A percentile compares a stretch with the other conserved stretches of the same genome.
These are phyloP conservation scores for Piloderma croceum DNA, from an alignment of 768 basidiomycete genomes.

Conservation along the genomic window DNA sequence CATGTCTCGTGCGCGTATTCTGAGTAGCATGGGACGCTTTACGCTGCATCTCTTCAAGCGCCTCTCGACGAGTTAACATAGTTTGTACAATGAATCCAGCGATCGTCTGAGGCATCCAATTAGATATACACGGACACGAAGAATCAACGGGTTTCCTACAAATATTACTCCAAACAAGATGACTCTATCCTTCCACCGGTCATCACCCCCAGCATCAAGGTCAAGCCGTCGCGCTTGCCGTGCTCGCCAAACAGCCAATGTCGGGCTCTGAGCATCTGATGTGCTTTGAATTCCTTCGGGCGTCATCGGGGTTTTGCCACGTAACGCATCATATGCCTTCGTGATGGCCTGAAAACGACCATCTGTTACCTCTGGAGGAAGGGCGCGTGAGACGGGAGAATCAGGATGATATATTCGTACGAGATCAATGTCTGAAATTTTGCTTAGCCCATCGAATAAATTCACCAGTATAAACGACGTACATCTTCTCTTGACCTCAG, in stretches of 20 bases:
- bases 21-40: too few relatives aligned
- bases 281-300: constrained; percentile 12
- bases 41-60: too few relatives aligned
- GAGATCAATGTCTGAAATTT: constrained; percentile 62
- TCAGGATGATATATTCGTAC: constrained; percentile 79
- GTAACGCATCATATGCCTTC: constrained; percentile 60
- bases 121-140: constrained; percentile 4
- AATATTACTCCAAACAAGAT: constrained; percentile 51
- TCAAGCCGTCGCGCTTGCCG: constrained; percentile 26
- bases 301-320: constrained; percentile 35
- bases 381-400: constrained; percentile 38
- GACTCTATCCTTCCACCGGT: constrained; percentile 61
- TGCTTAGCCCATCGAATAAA: constrained; percentile 4
- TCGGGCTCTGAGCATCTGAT: constrained; percentile 20
- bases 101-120: constrained; percentile 23
- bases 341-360: constrained; percentile 65
- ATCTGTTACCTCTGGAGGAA: constrained; percentile 48
- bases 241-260: constrained; percentile 41
- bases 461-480: constrained; percentile 15
- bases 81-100: constrained; percentile 30
- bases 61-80: constrained; percentile 24
- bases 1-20: too few relatives aligned
- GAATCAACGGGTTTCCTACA: constrained; percentile 31
- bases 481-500: constrained; percentile 57
- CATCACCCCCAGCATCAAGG: constrained; percentile 53